Evolutionary conservation across 2,329 filamentous ascomycete genomes (phyloP).

Genomic region (Shiraia bambusicola): DNA sequence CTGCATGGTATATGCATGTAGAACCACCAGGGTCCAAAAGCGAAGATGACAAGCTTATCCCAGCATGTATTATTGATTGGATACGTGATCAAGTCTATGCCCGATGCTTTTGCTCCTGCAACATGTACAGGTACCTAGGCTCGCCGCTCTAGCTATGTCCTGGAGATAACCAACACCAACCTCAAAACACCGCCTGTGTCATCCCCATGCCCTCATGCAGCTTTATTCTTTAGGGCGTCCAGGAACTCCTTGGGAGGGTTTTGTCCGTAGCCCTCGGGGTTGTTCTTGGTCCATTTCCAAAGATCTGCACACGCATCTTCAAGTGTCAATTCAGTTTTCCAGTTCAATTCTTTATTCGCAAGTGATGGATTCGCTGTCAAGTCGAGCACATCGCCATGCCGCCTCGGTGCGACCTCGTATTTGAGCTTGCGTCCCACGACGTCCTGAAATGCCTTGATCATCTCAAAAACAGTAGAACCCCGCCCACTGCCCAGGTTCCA

Average conservation of each 20-base stretch:
- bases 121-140: background rate
- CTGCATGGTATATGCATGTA: too few species aligned
- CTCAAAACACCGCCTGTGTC: background rate
- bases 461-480: slow-evolving; percentile 95
- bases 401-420: slow-evolving; percentile 80
- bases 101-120: background rate
- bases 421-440: slow-evolving; percentile 83
- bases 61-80: background rate
- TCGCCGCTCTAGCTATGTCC: background rate
- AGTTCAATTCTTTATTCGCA: slow-evolving; percentile 84
- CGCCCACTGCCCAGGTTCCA: slow-evolving; percentile 97
- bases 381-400: slow-evolving; percentile 89
- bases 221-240: slow-evolving; percentile 50
- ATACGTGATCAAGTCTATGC: slow-evolving; percentile 2
- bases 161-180: background rate
- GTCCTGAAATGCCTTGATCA: slow-evolving; percentile 89
- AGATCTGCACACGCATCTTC: slow-evolving; percentile 92
- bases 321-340: slow-evolving; percentile 88
- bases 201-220: too few species aligned
- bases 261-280: slow-evolving; percentile 92
- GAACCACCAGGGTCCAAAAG: too few species aligned
- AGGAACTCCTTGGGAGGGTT: slow-evolving; percentile 82
- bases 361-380: slow-evolving; percentile 87
- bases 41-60: too few species aligned
- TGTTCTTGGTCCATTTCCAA: slow-evolving; percentile 97